phyloP scores from a whole-genome alignment of 495 filamentous ascomycete species.

The Penicillium desertorum region DNA sequence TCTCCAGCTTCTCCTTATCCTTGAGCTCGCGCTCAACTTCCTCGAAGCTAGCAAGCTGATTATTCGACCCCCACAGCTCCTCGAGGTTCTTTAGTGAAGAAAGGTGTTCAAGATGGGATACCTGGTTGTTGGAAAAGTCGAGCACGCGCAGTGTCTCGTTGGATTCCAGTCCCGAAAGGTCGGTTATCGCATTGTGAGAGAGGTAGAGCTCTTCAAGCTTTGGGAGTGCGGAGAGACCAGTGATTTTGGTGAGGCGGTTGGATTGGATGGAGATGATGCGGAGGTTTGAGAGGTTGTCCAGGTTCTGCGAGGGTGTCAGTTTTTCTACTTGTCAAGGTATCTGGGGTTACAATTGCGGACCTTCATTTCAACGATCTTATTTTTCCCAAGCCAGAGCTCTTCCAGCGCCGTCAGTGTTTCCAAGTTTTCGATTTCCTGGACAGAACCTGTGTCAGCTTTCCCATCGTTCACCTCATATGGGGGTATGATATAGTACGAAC shows the following conservation, averaged over 20 bases:
- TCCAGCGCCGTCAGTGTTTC: conserved; percentile 72
- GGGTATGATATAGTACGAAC: conserved; percentile 33
- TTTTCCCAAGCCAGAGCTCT: conserved; percentile 95
- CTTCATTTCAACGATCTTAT: conserved; percentile 88
- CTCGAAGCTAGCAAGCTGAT: conserved; percentile 71
- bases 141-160: conserved; percentile 72
- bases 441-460: conserved; percentile 8
- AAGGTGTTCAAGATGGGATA: conserved; percentile 72
- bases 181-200: conserved; percentile 90
- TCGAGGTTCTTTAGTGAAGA: conserved; percentile 67
- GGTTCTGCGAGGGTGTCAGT: conserved; percentile 42
- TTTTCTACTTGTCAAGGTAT: neutral
- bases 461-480: neutral
- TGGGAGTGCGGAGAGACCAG: conserved; percentile 68
- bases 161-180: conserved; percentile 70
- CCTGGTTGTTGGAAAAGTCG: conserved; percentile 88
- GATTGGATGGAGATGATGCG: conserved; percentile 94
- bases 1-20: conserved; percentile 76
- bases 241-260: conserved; percentile 83
- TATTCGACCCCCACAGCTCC: conserved; percentile 94
- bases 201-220: conserved; percentile 94
- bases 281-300: conserved; percentile 72
- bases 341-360: conserved; percentile 32
- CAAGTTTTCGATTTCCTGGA: conserved; percentile 82
- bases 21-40: conserved; percentile 80